Evolutionary conservation across 140 eudicot genomes (phyloP).

Genomic region (Anethum foeniculum): DNA sequence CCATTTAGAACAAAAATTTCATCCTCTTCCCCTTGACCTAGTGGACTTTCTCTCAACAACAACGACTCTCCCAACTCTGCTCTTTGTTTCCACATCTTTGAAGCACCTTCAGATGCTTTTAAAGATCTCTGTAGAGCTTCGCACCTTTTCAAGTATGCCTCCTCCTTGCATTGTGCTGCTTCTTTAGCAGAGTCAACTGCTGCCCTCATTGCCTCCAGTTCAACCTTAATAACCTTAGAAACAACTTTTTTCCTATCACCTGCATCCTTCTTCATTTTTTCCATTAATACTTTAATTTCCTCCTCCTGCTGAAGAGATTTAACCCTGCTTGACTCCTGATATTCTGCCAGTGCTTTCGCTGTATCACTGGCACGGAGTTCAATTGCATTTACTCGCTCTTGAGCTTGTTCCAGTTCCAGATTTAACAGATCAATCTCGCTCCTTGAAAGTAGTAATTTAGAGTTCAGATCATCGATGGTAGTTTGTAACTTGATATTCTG

Average conservation of each 20-base stretch:
- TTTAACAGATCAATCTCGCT: constrained; percentile 22
- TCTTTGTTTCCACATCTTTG: constrained; percentile 31
- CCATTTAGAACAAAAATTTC: constrained; percentile 31
- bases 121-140: constrained; percentile 28
- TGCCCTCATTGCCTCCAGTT: constrained; percentile 26
- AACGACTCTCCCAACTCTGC: constrained; percentile 30
- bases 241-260: constrained; percentile 23
- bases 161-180: constrained; percentile 23
- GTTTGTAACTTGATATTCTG: constrained; percentile 25
- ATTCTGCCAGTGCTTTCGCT: constrained; percentile 17
- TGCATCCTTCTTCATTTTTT: constrained; percentile 25
- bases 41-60: constrained; percentile 14
- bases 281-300: constrained; percentile 20
- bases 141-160: constrained; percentile 29
- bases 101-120: constrained; percentile 29
- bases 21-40: constrained; percentile 28
- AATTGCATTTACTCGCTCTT: constrained; percentile 11
- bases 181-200: constrained; percentile 29
- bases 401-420: constrained; percentile 24
- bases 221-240: constrained; percentile 30
- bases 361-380: constrained; percentile 20
- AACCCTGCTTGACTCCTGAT: constrained; percentile 27
- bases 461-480: constrained; percentile 15
- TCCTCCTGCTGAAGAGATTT: constrained; percentile 25
- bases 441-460: constrained; percentile 15